These are phyloP conservation scores for Colletotrichum chlorophyti DNA, from an alignment of 2,329 filamentous ascomycete genomes.

Conservation along the genomic window DNA sequence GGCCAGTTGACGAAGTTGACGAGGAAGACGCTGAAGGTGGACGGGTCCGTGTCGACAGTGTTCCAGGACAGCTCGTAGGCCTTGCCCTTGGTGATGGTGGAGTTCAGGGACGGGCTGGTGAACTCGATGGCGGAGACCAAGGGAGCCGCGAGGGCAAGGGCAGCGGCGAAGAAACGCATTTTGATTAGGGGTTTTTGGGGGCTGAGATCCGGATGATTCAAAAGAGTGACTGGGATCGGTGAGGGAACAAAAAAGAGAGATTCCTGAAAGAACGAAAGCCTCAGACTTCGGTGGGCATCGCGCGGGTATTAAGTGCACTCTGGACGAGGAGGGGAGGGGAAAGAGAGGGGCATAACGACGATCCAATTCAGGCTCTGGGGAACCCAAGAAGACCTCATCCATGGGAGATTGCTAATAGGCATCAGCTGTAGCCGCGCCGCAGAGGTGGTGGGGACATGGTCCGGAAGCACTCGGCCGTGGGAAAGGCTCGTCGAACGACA, in stretches of 20 bases:
- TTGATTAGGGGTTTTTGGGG: conserved; percentile 7
- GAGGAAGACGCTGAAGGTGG: conserved; percentile 46
- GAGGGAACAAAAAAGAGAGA: conserved; percentile 6
- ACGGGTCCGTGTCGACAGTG: conserved; percentile 48
- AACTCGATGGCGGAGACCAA: conserved; percentile 40
- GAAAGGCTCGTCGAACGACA: no score
- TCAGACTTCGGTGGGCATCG: conserved; percentile 2
- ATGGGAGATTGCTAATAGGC: no score
- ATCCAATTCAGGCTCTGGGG: no score
- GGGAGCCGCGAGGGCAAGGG: conserved; percentile 38
- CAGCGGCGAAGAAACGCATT: conserved; percentile 37
- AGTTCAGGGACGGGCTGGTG: conserved; percentile 40
- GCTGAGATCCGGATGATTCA: conserved; percentile 15
- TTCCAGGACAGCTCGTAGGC: conserved; percentile 43
- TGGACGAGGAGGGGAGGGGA: no score
- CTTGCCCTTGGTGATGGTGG: conserved; percentile 43
- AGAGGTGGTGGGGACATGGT: no score
- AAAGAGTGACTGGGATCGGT: conserved; percentile 29
- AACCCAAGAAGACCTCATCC: no score
- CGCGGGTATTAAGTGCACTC: conserved; percentile 24
- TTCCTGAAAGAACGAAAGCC: not conserved
- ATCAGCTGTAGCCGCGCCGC: no score
- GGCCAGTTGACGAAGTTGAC: conserved; percentile 54
- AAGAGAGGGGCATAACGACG: no score
- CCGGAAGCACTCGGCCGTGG: no score